A percentile compares a stretch with the other conserved stretches of the same genome.
These are phyloP conservation scores for Arthrobotrys conoides DNA, from an alignment of 2,329 filamentous ascomycete species.

Conservation along the genomic window DNA sequence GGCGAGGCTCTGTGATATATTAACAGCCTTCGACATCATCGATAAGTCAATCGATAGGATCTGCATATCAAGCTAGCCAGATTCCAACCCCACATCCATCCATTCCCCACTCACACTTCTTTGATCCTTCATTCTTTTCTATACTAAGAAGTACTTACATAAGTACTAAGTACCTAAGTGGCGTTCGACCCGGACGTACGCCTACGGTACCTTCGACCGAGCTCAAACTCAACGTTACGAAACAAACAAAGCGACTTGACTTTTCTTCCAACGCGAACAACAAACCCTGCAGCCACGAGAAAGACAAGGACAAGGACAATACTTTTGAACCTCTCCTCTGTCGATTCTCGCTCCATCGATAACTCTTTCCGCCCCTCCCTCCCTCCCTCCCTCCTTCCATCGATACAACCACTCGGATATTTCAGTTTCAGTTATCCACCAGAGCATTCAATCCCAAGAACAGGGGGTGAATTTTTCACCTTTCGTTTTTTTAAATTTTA, in stretches of 20 bases:
- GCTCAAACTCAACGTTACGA: conserved; percentile 23
- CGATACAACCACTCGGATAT: background rate
- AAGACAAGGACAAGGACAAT: background rate
- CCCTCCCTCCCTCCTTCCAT: background rate
- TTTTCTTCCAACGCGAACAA: conserved; percentile 29
- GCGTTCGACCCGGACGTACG: no score
- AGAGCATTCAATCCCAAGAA: no score
- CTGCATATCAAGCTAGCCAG: background rate
- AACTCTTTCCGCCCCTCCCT: background rate
- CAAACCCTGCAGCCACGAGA: conserved; percentile 29
- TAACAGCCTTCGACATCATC: no score
- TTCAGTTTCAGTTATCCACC: no score
- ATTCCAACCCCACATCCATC: background rate
- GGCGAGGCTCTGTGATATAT: conserved; percentile 13
- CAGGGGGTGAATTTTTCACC: no score
- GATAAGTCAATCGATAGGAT: background rate
- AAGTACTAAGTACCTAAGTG: no score
- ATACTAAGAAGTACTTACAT: background rate
- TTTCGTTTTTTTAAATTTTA: background rate
- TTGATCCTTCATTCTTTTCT: background rate
- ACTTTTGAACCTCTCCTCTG: background rate
- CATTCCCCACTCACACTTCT: background rate
- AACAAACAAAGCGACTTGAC: conserved; percentile 38
- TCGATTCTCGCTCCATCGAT: background rate
- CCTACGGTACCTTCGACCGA: background rate